These are phyloP conservation scores for Penicillium daleae DNA, from an alignment of 495 filamentous ascomycete genomes.

Conservation along the genomic window DNA sequence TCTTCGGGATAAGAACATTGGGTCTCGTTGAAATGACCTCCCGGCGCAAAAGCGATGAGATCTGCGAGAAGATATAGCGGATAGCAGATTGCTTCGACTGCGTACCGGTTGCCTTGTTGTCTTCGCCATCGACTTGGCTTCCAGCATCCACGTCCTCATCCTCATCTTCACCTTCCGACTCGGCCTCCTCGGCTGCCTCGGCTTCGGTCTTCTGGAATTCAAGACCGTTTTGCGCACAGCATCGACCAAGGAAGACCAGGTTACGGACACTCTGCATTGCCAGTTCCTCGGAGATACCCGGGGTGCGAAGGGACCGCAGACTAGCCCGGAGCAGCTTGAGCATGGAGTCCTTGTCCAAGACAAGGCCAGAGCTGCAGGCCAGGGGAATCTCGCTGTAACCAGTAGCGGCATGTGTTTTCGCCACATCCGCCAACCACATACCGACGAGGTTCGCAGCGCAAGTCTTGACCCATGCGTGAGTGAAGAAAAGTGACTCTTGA, in stretches of 20 bases:
- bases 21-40: conserved; percentile 69
- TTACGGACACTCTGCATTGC: conserved; percentile 75
- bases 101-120: conserved; percentile 30
- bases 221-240: conserved; percentile 66
- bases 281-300: conserved; percentile 66
- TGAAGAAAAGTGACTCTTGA: conserved; percentile 69
- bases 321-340: conserved; percentile 64
- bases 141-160: conserved; percentile 34
- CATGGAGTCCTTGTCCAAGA: conserved; percentile 66
- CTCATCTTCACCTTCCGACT: conserved; percentile 48
- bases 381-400: conserved; percentile 63
- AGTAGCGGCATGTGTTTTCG: conserved; percentile 58
- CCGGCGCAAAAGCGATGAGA: conserved; percentile 75
- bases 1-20: conserved; percentile 68
- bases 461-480: conserved; percentile 75
- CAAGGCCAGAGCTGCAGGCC: conserved; percentile 68
- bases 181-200: conserved; percentile 40
- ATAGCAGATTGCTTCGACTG: conserved; percentile 54
- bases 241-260: conserved; percentile 72
- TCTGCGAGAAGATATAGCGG: conserved; percentile 72
- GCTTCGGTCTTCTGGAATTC: conserved; percentile 47
- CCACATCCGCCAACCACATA: conserved; percentile 76
- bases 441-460: conserved; percentile 75
- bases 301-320: conserved; percentile 66
- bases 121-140: conserved; percentile 33